Conservation (phyloP, 306 rosid genomes). For the Purshia tridentata region DNA sequence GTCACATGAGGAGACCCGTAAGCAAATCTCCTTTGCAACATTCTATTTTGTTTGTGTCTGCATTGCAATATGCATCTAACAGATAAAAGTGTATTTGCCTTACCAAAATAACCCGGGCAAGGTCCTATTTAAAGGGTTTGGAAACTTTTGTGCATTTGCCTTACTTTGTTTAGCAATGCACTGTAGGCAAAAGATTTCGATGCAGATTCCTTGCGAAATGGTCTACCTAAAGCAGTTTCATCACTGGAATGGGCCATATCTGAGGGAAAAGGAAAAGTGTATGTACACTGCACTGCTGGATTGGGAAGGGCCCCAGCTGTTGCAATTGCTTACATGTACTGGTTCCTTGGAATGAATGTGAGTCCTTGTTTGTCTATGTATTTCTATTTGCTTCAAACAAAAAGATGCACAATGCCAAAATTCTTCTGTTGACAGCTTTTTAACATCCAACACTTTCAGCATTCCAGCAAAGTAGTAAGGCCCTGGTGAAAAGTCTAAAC, state of each 20-base stretch:
- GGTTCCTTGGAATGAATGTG: conserved; percentile 82
- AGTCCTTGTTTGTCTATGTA: conserved; percentile 29
- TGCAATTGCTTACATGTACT: conserved; percentile 82
- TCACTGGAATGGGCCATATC: conserved; percentile 85
- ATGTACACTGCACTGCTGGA: conserved; percentile 91
- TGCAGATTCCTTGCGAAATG: conserved; percentile 73
- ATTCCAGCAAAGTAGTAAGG: not conserved
- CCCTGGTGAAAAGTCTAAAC: not conserved
- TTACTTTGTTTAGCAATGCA: conserved; percentile 2
- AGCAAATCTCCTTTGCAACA: conserved; percentile 19
- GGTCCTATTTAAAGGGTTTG: not conserved
- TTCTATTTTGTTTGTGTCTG: not conserved
- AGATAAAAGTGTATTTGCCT: not conserved
- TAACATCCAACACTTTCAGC: not conserved
- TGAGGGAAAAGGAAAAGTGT: conserved; percentile 77
- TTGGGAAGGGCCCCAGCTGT: conserved; percentile 95
- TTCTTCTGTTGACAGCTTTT: not conserved
- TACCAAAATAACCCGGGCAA: not conserved
- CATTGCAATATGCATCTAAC: not conserved
- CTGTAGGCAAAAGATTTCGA: conserved; percentile 84
- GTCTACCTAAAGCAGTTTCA: conserved; percentile 85
- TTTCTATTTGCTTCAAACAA: not conserved
- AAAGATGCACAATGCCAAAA: not conserved
- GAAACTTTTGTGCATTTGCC: conserved; percentile 1
- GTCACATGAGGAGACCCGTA: conserved; percentile 84